Base-by-base conservation (phyloP, 2,329 filamentous ascomycete species). In the Diaporthe ilicicola region DNA sequence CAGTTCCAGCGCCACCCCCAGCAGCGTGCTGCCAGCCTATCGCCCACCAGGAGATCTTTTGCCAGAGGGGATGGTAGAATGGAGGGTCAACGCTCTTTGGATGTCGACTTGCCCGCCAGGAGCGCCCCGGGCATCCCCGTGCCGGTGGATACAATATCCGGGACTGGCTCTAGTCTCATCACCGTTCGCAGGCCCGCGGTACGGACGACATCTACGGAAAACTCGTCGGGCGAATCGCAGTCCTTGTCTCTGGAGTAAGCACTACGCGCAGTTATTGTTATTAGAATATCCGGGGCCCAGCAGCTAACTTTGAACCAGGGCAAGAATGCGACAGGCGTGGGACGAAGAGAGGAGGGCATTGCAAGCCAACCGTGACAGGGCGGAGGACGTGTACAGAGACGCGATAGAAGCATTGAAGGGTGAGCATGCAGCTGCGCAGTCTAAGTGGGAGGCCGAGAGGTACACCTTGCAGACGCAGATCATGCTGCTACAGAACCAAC, bases 261-360 rank as follows among this genome's bases (percentile, higher is more conserved):
- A 50, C 51, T 17, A 15, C 19, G 24, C 22, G 42, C 56, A 46
- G 27, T 13, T 29, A 19, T 32, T 37, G 15, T 8, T 24, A 1
- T 44, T 10, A 19, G 15, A 17, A 12, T 48, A 17, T 32, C 15
- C 19, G 46, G 22, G 17, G 19, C 17, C 44, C 9, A 44, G 32
- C 13, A 56, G 69, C 64, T 71, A 50, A 73, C 51, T 3, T 19
- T 3, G 4, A 17, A 19, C 29, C 22, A 73, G 71, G 51, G 75
- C 78, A 39, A 75, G 81, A 34, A 84, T 84, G 50, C 79, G 83
- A 29, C 85, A 87, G 70, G 85, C 83, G 24, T 88, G 86, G 86
- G 85, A 86, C 74, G 84, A 84, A 12, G 87, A 89, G 76, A 84
- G 87, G 42, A 84, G 83, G 62, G 83, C 88, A 69, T 80, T 89